Conservation (phyloP, 163 green algal species). For the Scenedesmus sp. region DNA sequence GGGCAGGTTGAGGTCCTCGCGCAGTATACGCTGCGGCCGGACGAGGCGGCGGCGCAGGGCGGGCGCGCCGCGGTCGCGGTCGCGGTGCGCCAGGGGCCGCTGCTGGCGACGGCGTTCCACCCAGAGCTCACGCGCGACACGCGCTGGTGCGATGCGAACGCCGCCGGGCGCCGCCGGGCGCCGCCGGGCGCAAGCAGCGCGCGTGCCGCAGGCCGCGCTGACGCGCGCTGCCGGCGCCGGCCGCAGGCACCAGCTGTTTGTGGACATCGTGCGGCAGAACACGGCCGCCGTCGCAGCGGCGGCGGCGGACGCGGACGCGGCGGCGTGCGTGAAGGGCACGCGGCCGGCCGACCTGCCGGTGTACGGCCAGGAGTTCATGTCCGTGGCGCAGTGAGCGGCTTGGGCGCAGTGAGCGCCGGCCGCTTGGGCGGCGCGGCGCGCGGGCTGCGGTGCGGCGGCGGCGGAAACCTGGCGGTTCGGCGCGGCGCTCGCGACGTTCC, state of each 20-base stretch:
- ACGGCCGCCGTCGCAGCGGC: constrained; percentile 13
- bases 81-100: constrained; percentile 79
- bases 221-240: neutral
- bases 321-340: constrained; percentile 39
- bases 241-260: constrained; percentile 87
- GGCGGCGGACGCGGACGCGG: neutral
- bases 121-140: constrained; percentile 95
- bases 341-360: constrained; percentile 61
- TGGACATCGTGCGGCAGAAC: constrained; percentile 77
- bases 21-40: constrained; percentile 65
- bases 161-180: no score
- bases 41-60: constrained; percentile 57
- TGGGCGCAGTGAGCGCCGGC: no score
- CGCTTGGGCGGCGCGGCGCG: no score
- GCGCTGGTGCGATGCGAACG: constrained; percentile 86
- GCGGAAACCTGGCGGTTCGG: no score
- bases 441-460: no score
- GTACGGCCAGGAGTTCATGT: constrained; percentile 58
- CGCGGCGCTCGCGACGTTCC: no score
- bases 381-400: neutral
- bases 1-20: constrained; percentile 84
- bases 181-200: neutral
- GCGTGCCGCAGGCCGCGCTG: neutral
- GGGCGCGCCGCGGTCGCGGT: constrained; percentile 62
- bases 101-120: constrained; percentile 98